These are phyloP conservation scores for Chimonanthus salicifolius DNA, from an alignment of 164 flowering plant genomes.

Conservation along the genomic window DNA sequence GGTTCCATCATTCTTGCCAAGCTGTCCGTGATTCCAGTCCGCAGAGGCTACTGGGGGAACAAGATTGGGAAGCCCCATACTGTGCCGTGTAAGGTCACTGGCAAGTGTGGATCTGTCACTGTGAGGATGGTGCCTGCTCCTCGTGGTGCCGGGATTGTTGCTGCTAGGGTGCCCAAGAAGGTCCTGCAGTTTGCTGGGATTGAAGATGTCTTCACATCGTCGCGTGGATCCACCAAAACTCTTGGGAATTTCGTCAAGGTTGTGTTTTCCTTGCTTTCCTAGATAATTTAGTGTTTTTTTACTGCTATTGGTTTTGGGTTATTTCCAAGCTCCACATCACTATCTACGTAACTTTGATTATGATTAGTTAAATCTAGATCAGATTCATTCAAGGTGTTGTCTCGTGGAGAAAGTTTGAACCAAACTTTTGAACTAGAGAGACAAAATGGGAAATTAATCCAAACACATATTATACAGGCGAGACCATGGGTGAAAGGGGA, in stretches of 20 bases:
- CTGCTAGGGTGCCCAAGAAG: neutral
- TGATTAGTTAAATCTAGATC: no score
- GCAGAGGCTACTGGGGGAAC: slow-evolving; percentile 17
- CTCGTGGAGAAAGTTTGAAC: no score
- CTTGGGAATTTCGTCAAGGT: neutral
- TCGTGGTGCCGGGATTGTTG: slow-evolving; percentile 3
- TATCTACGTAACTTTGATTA: no score
- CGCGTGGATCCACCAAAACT: neutral
- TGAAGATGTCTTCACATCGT: neutral
- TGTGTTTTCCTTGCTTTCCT: no score
- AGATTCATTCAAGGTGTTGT: no score
- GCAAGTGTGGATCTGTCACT: slow-evolving; percentile 1
- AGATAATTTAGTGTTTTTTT: no score
- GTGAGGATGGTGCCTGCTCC: slow-evolving; percentile 2
- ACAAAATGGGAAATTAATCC: no score
- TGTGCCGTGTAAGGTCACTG: neutral
- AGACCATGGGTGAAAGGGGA: no score
- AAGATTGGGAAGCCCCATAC: slow-evolving; percentile 4
- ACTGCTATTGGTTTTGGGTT: no score
- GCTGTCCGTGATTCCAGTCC: slow-evolving; percentile 64
- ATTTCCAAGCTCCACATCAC: no score
- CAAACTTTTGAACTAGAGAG: no score
- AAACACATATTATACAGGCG: no score
- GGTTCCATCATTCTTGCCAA: slow-evolving; percentile 70
- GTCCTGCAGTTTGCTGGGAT: slow-evolving; percentile 1